Conservation (phyloP, 2,329 filamentous ascomycete genomes). For the Colletotrichum abscissum region DNA sequence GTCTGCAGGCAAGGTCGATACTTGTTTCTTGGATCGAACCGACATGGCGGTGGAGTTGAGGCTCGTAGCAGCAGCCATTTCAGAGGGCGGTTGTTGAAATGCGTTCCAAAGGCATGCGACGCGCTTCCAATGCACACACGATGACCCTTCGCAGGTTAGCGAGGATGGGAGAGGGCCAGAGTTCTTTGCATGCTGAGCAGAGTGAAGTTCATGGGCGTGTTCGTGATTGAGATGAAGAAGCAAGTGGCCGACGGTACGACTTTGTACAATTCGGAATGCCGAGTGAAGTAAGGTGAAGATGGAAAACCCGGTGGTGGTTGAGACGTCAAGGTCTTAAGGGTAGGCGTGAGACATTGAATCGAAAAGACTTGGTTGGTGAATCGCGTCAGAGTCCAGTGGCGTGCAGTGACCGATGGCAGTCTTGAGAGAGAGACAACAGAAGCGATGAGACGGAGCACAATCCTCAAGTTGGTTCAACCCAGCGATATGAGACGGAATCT, state of each 20-base stretch:
- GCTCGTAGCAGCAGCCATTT: slow-evolving; percentile 41
- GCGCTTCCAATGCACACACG: slow-evolving; percentile 19
- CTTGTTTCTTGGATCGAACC: slow-evolving; percentile 44
- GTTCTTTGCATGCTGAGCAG: slow-evolving; percentile 34
- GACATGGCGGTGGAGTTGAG: slow-evolving; percentile 46
- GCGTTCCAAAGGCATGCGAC: not conserved
- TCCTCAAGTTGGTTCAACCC: not conserved
- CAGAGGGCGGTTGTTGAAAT: not conserved
- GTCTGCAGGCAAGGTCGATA: slow-evolving; percentile 41
- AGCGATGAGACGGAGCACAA: slow-evolving; percentile 24
- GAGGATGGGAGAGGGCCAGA: slow-evolving; percentile 15
- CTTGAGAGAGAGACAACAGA: slow-evolving; percentile 2
- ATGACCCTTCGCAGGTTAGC: slow-evolving; percentile 31
- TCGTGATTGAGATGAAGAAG: not conserved
- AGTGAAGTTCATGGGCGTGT: slow-evolving; percentile 19
- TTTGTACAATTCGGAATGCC: not conserved
- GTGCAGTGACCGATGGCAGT: not conserved
- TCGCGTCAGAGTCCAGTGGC: slow-evolving; percentile 16
- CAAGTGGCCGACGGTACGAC: not conserved
- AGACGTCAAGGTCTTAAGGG: slow-evolving; percentile 8
- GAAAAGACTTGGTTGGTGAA: slow-evolving; percentile 16
- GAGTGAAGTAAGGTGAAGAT: not conserved
- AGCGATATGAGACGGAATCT: not conserved
- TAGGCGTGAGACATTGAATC: slow-evolving; percentile 32
- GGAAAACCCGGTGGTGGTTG: not conserved